These are phyloP conservation scores for Ciborinia camelliae DNA, from an alignment of 2,329 filamentous ascomycete species.

Conservation along the genomic window DNA sequence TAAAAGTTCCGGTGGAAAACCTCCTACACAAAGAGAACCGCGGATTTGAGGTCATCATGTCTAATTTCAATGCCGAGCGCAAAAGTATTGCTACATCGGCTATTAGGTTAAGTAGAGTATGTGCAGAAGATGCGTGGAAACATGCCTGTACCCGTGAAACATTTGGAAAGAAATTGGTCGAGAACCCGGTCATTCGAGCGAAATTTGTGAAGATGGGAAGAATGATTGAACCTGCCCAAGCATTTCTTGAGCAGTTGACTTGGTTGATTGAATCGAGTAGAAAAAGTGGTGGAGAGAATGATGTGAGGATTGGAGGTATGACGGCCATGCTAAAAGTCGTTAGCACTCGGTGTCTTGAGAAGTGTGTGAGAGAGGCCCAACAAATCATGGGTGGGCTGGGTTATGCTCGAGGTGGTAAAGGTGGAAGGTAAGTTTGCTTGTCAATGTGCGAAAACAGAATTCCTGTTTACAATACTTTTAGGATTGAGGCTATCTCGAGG, in stretches of 20 bases:
- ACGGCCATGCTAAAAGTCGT: slow-evolving; percentile 52
- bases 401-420: slow-evolving; percentile 49
- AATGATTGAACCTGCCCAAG: slow-evolving; percentile 58
- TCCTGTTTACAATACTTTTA: slow-evolving; percentile 24
- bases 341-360: slow-evolving; percentile 50
- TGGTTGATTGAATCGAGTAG: slow-evolving; percentile 37
- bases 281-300: slow-evolving; percentile 27
- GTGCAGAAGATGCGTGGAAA: slow-evolving; percentile 50
- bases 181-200: slow-evolving; percentile 55
- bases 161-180: slow-evolving; percentile 56
- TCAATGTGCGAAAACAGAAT: neutral
- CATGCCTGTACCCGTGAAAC: slow-evolving; percentile 53
- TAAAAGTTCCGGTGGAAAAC: slow-evolving; percentile 51
- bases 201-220: slow-evolving; percentile 59
- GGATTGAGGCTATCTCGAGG: slow-evolving; percentile 52
- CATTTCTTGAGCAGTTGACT: slow-evolving; percentile 59
- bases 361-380: slow-evolving; percentile 52
- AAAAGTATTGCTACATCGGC: slow-evolving; percentile 55
- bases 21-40: slow-evolving; percentile 52
- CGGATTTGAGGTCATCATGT: slow-evolving; percentile 58
- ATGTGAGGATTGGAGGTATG: slow-evolving; percentile 48
- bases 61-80: slow-evolving; percentile 57
- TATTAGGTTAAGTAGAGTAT: slow-evolving; percentile 56
- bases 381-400: slow-evolving; percentile 53
- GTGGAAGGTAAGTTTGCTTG: slow-evolving; percentile 37